A percentile compares a stretch with the other conserved stretches of the same genome.
phyloP scores from a whole-genome alignment of 352 stramenopile genomes.

The Peronospora tabacina region DNA sequence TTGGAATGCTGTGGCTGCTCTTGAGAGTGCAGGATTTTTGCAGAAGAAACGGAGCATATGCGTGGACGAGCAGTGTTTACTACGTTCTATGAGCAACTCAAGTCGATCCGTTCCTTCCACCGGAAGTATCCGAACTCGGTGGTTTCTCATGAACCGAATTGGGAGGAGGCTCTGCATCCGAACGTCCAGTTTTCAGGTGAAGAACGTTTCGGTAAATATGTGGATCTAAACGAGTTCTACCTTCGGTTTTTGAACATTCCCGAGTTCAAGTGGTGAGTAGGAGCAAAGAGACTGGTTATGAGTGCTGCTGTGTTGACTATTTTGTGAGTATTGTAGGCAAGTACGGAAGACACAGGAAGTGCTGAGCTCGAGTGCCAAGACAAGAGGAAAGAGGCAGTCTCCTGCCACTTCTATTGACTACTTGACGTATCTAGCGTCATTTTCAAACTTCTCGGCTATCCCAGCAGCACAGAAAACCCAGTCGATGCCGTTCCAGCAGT shows the following conservation, averaged over 20 bases:
- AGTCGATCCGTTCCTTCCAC: slow-evolving; percentile 78
- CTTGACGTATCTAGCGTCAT: slow-evolving; percentile 57
- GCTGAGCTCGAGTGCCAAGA: slow-evolving; percentile 14
- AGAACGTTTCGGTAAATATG: slow-evolving; percentile 85
- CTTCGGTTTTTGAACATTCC: slow-evolving; percentile 67
- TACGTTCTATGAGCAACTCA: slow-evolving; percentile 86
- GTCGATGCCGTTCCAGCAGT: slow-evolving; percentile 51
- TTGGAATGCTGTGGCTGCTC: neutral
- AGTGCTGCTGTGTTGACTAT: neutral
- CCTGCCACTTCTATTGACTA: slow-evolving; percentile 44
- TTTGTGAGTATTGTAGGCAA: slow-evolving; percentile 21
- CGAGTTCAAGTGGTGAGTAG: slow-evolving; percentile 39
- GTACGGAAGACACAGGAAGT: slow-evolving; percentile 25
- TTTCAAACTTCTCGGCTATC: slow-evolving; percentile 61
- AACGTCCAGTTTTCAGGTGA: slow-evolving; percentile 81
- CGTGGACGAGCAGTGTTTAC: slow-evolving; percentile 71
- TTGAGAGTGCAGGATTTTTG: slow-evolving; percentile 43
- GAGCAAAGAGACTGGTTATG: neutral
- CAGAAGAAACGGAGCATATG: slow-evolving; percentile 74
- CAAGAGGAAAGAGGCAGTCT: slow-evolving; percentile 13
- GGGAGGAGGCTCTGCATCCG: slow-evolving; percentile 54
- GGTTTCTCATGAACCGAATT: slow-evolving; percentile 55
- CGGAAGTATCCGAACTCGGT: slow-evolving; percentile 72
- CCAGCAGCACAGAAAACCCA: slow-evolving; percentile 48
- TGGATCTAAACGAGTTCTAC: slow-evolving; percentile 86